Conservation (phyloP, 2,329 filamentous ascomycete species). For the Lithohypha guttulata region DNA sequence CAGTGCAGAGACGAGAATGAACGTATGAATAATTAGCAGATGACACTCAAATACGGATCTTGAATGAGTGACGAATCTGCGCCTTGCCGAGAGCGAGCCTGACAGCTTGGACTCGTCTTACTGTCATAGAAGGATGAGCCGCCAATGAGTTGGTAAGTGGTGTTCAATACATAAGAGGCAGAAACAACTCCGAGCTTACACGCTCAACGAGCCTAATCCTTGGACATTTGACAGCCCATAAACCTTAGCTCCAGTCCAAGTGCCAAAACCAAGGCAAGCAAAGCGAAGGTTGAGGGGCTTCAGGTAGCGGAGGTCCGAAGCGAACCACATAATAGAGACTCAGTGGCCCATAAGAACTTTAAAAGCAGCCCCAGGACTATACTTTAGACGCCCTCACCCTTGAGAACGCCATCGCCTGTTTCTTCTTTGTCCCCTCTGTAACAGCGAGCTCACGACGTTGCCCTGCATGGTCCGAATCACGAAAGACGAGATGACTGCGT, state of each 20-base stretch:
- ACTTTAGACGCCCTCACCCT: no score
- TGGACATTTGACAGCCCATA: conserved; percentile 2
- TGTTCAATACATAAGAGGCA: neutral
- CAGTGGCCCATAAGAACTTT: no score
- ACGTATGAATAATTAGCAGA: conserved; percentile 4
- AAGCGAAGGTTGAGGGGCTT: neutral
- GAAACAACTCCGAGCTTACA: neutral
- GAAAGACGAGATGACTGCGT: neutral
- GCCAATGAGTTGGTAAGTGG: conserved; percentile 5
- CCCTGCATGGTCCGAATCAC: no score
- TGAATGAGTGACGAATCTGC: conserved; percentile 5
- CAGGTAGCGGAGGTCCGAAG: conserved; percentile 7
- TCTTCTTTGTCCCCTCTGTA: no score
- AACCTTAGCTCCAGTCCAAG: neutral
- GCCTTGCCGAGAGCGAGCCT: neutral
- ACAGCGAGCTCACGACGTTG: no score
- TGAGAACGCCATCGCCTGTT: no score
- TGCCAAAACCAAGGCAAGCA: conserved; percentile 5
- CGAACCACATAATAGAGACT: conserved; percentile 6
- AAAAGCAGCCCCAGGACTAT: no score
- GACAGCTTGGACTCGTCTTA: neutral
- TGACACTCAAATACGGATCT: conserved; percentile 1
- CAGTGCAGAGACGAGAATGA: conserved; percentile 5
- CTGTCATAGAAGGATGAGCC: conserved; percentile 1
- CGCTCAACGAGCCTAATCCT: conserved; percentile 1